Conservation (phyloP, 306 rosid genomes). For the Pyrus betulifolia region DNA sequence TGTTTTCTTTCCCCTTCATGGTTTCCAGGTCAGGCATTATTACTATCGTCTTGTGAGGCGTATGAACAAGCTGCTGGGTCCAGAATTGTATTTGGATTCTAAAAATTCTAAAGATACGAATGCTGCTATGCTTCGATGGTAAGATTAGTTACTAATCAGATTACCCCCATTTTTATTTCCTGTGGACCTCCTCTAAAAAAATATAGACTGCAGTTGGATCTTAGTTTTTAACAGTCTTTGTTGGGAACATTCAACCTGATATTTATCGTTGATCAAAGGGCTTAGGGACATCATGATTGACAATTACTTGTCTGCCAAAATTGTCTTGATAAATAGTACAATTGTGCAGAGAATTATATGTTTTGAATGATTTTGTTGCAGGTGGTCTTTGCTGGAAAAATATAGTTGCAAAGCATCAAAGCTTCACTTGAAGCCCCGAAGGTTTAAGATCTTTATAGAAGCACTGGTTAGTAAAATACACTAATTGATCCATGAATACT, state of each 20-base stretch:
- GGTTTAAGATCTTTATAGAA: conserved; percentile 88
- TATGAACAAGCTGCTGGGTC: conserved; percentile 96
- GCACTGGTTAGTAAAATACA: conserved; percentile 69
- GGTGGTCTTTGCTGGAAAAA: conserved; percentile 99
- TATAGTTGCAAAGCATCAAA: conserved; percentile 98
- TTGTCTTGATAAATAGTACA: neutral
- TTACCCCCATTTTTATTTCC: neutral
- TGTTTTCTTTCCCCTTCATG: neutral
- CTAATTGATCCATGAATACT: conserved; percentile 10
- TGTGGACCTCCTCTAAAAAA: neutral
- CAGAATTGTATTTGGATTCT: conserved; percentile 84
- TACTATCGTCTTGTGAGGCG: conserved; percentile 97
- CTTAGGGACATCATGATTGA: neutral
- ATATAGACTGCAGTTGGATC: neutral
- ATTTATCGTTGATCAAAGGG: neutral
- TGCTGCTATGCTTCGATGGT: conserved; percentile 99
- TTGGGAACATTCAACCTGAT: neutral
- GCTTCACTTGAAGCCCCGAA: conserved; percentile 94
- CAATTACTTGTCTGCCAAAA: neutral
- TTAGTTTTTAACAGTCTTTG: neutral
- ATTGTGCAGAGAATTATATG: conserved; percentile 11
- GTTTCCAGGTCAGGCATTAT: conserved; percentile 85
- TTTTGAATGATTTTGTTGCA: conserved; percentile 30
- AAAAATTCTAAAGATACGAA: conserved; percentile 88
- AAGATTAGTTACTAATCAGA: conserved; percentile 9